A percentile compares a stretch with the other conserved stretches of the same genome.
Evolutionary conservation across 257 asterid species (phyloP).

Genomic region (Forsythia suspensa): DNA sequence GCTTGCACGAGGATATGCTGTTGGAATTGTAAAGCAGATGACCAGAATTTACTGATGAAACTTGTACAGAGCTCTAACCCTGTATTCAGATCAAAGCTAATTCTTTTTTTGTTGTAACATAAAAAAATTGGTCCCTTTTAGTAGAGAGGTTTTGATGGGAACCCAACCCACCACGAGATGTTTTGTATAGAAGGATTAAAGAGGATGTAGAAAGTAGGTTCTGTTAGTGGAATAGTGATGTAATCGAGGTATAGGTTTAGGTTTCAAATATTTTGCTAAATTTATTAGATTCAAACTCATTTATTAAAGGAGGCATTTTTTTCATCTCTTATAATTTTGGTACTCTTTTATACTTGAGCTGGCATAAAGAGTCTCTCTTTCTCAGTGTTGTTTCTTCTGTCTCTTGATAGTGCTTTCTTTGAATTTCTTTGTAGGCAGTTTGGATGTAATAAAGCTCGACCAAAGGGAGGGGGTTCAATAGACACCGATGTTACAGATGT

Average conservation of each 20-base stretch:
- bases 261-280: conserved; percentile 19
- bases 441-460: background rate
- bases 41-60: conserved; percentile 33
- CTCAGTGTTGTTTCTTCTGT: background rate
- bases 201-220: conserved; percentile 37
- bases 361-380: background rate
- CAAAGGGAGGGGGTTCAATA: background rate
- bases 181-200: conserved; percentile 57
- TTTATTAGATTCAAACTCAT: conserved; percentile 10
- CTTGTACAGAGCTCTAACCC: conserved; percentile 64
- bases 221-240: conserved; percentile 29
- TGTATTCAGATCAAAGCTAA: conserved; percentile 50
- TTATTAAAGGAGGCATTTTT: background rate
- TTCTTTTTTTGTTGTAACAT: conserved; percentile 56
- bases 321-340: background rate
- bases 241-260: conserved; percentile 38
- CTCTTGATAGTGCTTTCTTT: background rate
- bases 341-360: background rate
- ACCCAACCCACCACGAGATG: conserved; percentile 26
- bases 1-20: conserved; percentile 22
- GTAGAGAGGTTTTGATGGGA: conserved; percentile 36
- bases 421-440: background rate
- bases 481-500: background rate
- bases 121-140: conserved; percentile 37
- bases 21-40: conserved; percentile 29